Conservation (phyloP, 257 asterid genomes). For the Solanum ossicruentum region DNA sequence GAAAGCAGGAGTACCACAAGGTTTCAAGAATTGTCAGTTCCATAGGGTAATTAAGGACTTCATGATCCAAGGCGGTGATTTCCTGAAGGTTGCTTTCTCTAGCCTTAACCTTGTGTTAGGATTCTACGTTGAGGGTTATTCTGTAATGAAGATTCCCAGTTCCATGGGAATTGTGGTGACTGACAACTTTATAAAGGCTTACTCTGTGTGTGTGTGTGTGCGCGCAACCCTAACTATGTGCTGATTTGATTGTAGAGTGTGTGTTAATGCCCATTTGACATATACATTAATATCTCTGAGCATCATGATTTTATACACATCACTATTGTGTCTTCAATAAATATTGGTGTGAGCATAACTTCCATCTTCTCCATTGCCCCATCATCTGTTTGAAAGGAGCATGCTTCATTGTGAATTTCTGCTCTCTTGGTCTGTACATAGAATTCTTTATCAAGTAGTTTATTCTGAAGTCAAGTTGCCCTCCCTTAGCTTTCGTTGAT, state of each 20-base stretch:
- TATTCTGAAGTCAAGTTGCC: background rate
- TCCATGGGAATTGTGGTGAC: background rate
- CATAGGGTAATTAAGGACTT: conserved; percentile 96
- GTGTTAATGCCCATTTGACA: background rate
- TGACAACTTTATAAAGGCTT: background rate
- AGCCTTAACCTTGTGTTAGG: background rate
- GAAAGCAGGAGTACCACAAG: conserved; percentile 83
- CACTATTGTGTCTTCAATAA: background rate
- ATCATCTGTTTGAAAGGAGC: background rate
- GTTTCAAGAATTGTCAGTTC: conserved; percentile 82
- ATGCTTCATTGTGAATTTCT: background rate
- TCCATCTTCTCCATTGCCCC: background rate
- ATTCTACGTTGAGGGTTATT: background rate
- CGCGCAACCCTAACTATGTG: background rate
- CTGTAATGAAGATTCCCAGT: background rate
- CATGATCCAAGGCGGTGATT: conserved; percentile 97
- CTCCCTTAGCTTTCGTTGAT: background rate
- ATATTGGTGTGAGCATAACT: background rate
- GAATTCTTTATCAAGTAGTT: background rate
- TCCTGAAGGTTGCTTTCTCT: conserved; percentile 52
- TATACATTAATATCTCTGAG: background rate
- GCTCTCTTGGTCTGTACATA: background rate
- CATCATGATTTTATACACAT: background rate
- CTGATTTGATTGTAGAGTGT: background rate
- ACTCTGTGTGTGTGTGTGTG: background rate